Evolutionary conservation across 768 basidiomycete genomes (phyloP).

Genomic region (Dacryopinax primogenitus): DNA sequence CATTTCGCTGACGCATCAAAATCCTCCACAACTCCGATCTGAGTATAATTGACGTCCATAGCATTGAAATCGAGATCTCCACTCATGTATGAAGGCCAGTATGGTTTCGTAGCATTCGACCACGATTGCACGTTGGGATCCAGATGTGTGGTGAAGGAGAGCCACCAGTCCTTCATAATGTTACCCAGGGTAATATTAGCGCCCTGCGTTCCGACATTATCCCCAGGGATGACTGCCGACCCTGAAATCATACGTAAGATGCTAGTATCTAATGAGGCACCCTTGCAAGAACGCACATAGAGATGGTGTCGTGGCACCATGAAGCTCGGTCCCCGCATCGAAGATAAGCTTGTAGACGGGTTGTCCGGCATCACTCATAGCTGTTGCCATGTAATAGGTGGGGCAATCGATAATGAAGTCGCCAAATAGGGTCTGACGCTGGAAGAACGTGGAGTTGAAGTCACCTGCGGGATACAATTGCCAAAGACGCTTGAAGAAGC

Average conservation of each 20-base stretch:
- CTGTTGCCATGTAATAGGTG: constrained; percentile 5
- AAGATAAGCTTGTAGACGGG: constrained; percentile 2
- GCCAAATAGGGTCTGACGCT: not conserved
- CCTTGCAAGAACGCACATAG: not conserved
- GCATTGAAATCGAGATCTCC: not conserved
- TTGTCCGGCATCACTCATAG: not conserved
- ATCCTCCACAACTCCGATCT: not conserved
- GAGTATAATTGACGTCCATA: not conserved
- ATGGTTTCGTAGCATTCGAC: not conserved
- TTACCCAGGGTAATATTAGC: not conserved
- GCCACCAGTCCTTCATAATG: constrained; percentile 1
- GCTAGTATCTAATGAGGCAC: not conserved
- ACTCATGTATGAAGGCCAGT: not conserved
- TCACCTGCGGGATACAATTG: not conserved
- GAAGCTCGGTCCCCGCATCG: not conserved
- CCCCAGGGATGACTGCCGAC: not conserved
- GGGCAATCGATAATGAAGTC: not conserved
- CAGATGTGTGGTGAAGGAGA: not conserved
- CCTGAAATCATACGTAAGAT: not conserved
- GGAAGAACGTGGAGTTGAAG: constrained; percentile 7
- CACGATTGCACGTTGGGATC: constrained; percentile 1
- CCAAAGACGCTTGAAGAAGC: constrained; percentile 2
- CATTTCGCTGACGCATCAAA: not conserved
- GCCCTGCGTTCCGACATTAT: not conserved
- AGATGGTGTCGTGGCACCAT: constrained; percentile 1